phyloP scores from a whole-genome alignment of 2,329 filamentous ascomycete genomes.

The Colletotrichum kahawae region DNA sequence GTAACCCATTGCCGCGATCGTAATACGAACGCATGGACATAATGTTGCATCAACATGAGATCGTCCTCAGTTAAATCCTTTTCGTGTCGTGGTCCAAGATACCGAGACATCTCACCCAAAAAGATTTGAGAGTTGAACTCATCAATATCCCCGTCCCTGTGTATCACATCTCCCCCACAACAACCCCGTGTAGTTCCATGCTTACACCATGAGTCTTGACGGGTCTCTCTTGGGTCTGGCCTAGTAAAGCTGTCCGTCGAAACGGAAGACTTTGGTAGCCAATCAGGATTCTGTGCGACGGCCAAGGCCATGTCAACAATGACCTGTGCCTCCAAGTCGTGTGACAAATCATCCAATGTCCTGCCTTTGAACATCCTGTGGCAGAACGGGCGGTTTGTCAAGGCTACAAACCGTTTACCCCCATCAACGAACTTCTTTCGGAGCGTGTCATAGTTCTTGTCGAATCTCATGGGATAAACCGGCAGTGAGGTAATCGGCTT shows the following conservation, averaged over 20 bases:
- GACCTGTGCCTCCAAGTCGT: neutral
- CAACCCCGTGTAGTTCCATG: neutral
- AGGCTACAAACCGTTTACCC: neutral
- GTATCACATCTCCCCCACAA: neutral
- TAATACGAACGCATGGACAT: constrained; percentile 18
- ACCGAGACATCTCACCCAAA: neutral
- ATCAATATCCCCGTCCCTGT: neutral
- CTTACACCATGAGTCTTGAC: neutral
- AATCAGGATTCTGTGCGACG: neutral
- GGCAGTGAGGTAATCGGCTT: neutral
- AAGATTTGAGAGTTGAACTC: neutral
- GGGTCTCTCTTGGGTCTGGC: neutral
- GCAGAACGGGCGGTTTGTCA: neutral
- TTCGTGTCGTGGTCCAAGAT: neutral
- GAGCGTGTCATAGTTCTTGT: neutral
- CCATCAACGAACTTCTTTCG: neutral
- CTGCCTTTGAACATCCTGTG: neutral
- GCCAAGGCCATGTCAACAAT: constrained; percentile 14
- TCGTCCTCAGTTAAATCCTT: constrained; percentile 6
- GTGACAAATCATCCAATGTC: neutral
- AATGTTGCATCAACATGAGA: constrained; percentile 2
- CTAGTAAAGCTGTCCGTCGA: neutral
- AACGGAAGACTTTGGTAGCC: neutral
- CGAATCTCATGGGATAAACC: constrained; percentile 10
- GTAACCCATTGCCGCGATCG: constrained; percentile 18